These are phyloP conservation scores for Eucalyptus virginea DNA, from an alignment of 345 rosid genomes.

Conservation along the genomic window DNA sequence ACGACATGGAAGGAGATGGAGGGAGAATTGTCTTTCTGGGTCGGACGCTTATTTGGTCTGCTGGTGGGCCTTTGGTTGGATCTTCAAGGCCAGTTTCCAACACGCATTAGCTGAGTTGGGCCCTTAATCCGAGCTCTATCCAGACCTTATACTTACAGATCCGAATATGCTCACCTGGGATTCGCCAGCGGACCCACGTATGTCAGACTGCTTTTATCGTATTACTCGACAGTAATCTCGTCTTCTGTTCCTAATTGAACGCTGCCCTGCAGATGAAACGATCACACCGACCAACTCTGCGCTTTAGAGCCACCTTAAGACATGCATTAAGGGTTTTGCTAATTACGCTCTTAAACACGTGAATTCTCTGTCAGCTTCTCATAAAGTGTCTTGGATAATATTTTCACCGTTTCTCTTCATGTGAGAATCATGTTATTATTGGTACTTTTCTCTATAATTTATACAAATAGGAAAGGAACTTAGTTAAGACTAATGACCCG, in stretches of 20 bases:
- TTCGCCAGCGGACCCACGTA: background rate
- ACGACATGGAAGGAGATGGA: background rate
- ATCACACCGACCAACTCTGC: background rate
- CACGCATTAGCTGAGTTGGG: background rate
- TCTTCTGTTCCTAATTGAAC: background rate
- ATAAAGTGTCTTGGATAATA: background rate
- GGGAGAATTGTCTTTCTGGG: background rate
- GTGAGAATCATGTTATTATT: background rate
- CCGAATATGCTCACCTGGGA: background rate
- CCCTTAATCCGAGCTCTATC: background rate
- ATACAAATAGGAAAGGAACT: no score
- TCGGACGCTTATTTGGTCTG: background rate
- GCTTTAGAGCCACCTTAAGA: background rate
- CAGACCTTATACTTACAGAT: background rate
- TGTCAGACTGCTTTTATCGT: background rate
- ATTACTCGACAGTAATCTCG: background rate
- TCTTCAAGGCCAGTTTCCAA: background rate
- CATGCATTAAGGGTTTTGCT: background rate
- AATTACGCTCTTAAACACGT: background rate
- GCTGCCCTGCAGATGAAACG: background rate
- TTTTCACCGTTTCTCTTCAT: background rate
- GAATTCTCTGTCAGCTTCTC: background rate
- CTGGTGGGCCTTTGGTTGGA: background rate
- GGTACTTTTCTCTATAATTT: background rate
- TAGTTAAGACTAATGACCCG: background rate